Evolutionary conservation across 2,329 filamentous ascomycete species (phyloP).

Genomic region (Aspergillus eucalypticola): DNA sequence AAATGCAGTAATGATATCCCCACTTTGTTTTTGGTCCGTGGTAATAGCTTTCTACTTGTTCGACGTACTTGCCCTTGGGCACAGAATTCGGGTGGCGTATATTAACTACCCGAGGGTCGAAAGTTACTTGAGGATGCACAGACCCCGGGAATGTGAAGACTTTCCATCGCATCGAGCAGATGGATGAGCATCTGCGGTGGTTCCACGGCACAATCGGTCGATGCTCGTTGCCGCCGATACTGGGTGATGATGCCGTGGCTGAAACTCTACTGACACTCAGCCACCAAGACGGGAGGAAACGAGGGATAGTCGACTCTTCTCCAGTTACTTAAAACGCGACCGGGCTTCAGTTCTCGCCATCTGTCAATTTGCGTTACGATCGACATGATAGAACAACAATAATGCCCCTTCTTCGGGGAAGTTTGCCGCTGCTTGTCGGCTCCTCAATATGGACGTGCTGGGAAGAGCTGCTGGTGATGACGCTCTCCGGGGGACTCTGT

Average conservation of each 20-base stretch:
- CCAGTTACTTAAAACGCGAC: not conserved
- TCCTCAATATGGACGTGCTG: conserved; percentile 1
- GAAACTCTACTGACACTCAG: not conserved
- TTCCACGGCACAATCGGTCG: not conserved
- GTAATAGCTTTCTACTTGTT: not conserved
- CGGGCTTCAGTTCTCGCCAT: not conserved
- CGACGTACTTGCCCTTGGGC: not conserved
- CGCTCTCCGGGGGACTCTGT: not conserved
- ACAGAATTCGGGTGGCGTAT: not conserved
- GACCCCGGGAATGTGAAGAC: not conserved
- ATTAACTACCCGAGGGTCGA: not conserved
- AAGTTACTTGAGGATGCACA: not conserved
- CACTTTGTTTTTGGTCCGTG: not conserved
- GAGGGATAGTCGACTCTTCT: not conserved
- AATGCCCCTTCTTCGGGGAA: not conserved
- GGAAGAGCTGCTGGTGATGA: not conserved
- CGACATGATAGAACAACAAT: not conserved
- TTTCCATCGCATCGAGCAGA: not conserved
- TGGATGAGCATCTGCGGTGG: not conserved
- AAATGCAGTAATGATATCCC: conserved; percentile 2
- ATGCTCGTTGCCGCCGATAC: not conserved
- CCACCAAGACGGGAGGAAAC: not conserved
- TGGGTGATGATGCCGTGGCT: not conserved
- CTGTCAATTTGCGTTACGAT: not conserved
- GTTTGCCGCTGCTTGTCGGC: not conserved